Evolutionary conservation across 2,329 filamentous ascomycete species (phyloP).

Genomic region (Triangularia verruculosa): DNA sequence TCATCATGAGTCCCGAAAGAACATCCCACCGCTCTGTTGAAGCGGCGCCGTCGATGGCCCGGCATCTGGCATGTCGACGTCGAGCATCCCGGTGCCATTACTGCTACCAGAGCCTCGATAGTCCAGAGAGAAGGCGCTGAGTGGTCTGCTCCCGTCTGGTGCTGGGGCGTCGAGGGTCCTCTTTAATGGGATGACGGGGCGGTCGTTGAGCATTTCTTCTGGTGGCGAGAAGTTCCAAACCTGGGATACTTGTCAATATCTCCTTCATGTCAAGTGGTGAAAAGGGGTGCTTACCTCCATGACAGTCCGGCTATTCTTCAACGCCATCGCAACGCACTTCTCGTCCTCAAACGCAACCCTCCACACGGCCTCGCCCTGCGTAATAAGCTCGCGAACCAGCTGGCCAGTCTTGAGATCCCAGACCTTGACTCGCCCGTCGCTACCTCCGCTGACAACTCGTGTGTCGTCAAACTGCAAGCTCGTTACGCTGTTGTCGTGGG

Average conservation of each 20-base stretch:
- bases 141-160: constrained; percentile 41
- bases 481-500: constrained; percentile 97
- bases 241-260: constrained; percentile 46
- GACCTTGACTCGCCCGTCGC: constrained; percentile 96
- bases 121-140: constrained; percentile 50
- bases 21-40: constrained; percentile 40
- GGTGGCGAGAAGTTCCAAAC: constrained; percentile 95
- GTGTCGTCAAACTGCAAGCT: constrained; percentile 96
- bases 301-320: constrained; percentile 78
- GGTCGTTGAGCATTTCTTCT: constrained; percentile 60
- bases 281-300: constrained; percentile 77
- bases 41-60: constrained; percentile 54
- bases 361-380: constrained; percentile 94
- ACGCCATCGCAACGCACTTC: constrained; percentile 94
- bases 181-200: constrained; percentile 49
- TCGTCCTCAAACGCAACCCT: constrained; percentile 97
- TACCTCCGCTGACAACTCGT: constrained; percentile 91
- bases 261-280: background rate
- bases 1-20: constrained; percentile 26
- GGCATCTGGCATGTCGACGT: constrained; percentile 56
- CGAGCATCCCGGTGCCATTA: constrained; percentile 38
- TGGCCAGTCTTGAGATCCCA: constrained; percentile 94
- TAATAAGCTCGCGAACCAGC: constrained; percentile 84
- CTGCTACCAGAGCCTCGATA: constrained; percentile 32
- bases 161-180: constrained; percentile 43